Percentiles rank a stretch among this genome's conserved stretches.
These are phyloP conservation scores for Boeremia exigua DNA, from an alignment of 2,329 filamentous ascomycete genomes.

Conservation along the genomic window DNA sequence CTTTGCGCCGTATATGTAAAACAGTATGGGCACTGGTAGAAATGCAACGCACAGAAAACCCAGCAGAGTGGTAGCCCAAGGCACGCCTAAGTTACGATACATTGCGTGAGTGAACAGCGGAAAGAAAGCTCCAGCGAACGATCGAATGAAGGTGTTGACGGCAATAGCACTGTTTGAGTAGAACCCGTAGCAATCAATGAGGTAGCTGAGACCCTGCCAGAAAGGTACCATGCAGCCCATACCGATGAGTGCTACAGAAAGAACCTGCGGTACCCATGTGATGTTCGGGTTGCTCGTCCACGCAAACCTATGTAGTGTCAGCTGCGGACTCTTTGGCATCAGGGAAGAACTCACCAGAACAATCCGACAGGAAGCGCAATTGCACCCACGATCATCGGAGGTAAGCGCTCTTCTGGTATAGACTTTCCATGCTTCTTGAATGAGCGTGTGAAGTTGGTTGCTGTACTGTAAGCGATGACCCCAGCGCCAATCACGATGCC, in stretches of 20 bases:
- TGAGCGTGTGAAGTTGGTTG: slow-evolving; percentile 42
- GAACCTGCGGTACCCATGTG: slow-evolving; percentile 62
- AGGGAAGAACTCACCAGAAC: slow-evolving; percentile 54
- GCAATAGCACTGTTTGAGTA: slow-evolving; percentile 56
- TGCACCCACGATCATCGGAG: slow-evolving; percentile 69
- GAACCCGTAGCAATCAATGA: slow-evolving; percentile 68
- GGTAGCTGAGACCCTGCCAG: slow-evolving; percentile 83
- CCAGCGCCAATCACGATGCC: slow-evolving; percentile 62
- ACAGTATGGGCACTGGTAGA: slow-evolving; percentile 44
- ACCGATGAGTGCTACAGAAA: slow-evolving; percentile 67
- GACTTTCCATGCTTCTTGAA: slow-evolving; percentile 52
- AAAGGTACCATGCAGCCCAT: slow-evolving; percentile 80
- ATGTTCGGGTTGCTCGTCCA: slow-evolving; percentile 61
- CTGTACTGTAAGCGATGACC: slow-evolving; percentile 41
- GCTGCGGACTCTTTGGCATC: not conserved
- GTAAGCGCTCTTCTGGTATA: slow-evolving; percentile 66
- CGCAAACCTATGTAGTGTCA: slow-evolving; percentile 50
- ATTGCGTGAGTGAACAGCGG: slow-evolving; percentile 59
- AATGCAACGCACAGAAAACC: slow-evolving; percentile 43
- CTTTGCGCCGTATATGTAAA: slow-evolving; percentile 44
- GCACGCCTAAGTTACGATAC: slow-evolving; percentile 45
- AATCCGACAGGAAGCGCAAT: slow-evolving; percentile 64
- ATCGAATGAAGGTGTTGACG: slow-evolving; percentile 59
- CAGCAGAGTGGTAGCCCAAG: slow-evolving; percentile 43
- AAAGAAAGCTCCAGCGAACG: slow-evolving; percentile 57